Base-by-base conservation (phyloP, 495 filamentous ascomycete genomes). In the Baudoinia panamericana region DNA sequence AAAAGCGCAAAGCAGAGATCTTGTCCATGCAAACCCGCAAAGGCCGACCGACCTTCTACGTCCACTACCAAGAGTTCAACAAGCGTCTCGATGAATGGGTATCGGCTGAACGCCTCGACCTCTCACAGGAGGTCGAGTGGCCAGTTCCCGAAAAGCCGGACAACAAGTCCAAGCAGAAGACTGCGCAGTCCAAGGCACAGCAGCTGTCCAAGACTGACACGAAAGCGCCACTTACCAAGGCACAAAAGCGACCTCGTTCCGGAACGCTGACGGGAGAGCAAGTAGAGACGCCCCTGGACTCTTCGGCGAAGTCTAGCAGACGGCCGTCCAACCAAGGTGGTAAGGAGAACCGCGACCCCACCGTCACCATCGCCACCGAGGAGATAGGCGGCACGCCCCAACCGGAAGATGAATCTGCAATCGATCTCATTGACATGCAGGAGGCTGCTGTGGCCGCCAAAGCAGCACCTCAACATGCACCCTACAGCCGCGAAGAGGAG, bases 61-160 rank as follows among this genome's bases (percentile, higher is more conserved):
- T 93, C 51, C 93, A 97, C 59, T 97, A 96, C 61, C 84, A 94
- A 43, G 92, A 95, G 49, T 97, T 94, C 74, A 97, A 97, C 66
- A 97, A 97, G 56, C 90, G 90, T 66, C 72, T 97, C 13, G 90
- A 97, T 61, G 88, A 97, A 71, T 96, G 92, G 92, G 73, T 96
- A 29, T 67, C 78, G 1, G 72, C 79, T 24, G 65, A 72, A 28
- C 73, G 88, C 9, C 80, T 97, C 48, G 84, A 96, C 56, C 77
- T 96, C 33, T 60, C 71, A 5, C 67, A 75, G 19, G 79, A 82
- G 54, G 80, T 84, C 32, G 80, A 84, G 60, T 84, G 78, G 77
- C 80, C 80, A 1, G 69, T 70, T 28, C 80, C 80, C 11, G 80
- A 83, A 43, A 80, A 78, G 50, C 56, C 69, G 9, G 70, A 78